A percentile compares a stretch with the other conserved stretches of the same genome.
Evolutionary conservation across 805 yeast genomes (phyloP).

Genomic region (Ogataea polymorpha): DNA sequence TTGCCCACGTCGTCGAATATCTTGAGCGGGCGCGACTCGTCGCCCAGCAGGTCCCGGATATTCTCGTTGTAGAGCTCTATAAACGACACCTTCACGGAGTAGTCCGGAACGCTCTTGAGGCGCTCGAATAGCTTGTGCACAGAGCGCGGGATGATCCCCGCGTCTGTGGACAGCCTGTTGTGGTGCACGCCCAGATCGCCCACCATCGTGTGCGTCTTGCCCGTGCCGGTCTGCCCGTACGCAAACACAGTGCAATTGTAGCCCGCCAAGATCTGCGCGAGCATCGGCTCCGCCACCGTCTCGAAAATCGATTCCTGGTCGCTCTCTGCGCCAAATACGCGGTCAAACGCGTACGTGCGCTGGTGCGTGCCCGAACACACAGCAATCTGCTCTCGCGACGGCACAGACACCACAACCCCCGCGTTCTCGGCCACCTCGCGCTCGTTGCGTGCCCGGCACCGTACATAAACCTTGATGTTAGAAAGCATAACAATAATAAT

Average conservation of each 20-base stretch:
- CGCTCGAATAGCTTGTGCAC: slow-evolving; percentile 51
- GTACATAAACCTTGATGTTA: slow-evolving; percentile 59
- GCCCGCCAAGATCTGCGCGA: slow-evolving; percentile 68
- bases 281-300: slow-evolving; percentile 60
- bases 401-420: slow-evolving; percentile 56
- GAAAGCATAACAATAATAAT: slow-evolving; percentile 7
- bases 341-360: slow-evolving; percentile 70
- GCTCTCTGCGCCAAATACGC: slow-evolving; percentile 78
- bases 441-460: slow-evolving; percentile 60
- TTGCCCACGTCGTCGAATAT: slow-evolving; percentile 49
- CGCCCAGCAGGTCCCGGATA: slow-evolving; percentile 62
- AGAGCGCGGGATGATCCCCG: slow-evolving; percentile 66
- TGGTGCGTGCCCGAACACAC: slow-evolving; percentile 40
- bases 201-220: slow-evolving; percentile 77
- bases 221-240: slow-evolving; percentile 81
- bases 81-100: slow-evolving; percentile 71
- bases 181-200: slow-evolving; percentile 53
- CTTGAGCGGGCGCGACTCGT: slow-evolving; percentile 47
- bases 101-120: slow-evolving; percentile 48
- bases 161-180: slow-evolving; percentile 39
- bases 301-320: slow-evolving; percentile 68
- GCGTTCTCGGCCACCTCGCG: slow-evolving; percentile 57
- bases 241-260: slow-evolving; percentile 82
- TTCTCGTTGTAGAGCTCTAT: slow-evolving; percentile 88
- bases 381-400: slow-evolving; percentile 45